Evolutionary conservation across 176 grass and related monocot genomes (phyloP), one percentile per base, ranked within the genome.

Genomic region (Bothriochloa decipiens): DNA sequence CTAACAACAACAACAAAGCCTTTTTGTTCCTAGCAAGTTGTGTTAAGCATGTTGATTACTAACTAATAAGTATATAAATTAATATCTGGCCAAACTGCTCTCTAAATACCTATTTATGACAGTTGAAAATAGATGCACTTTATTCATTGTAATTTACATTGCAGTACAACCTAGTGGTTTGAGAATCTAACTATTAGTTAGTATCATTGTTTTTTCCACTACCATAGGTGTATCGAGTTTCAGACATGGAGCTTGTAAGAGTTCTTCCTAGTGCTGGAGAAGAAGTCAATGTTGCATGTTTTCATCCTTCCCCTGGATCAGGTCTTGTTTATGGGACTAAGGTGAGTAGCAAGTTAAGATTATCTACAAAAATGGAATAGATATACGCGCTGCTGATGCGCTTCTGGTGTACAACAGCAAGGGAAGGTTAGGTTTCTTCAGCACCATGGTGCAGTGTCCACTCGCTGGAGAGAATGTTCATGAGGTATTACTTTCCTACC

Each of bases 361-460:
- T 43, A 68, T 49, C 55, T 73, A 49, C 22, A 66, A 53, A 46
- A 49, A 60, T 71, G 20, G 20, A 70, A 70, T 11, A 16, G 57
- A 80, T 79, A 57, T 68, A 23, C 82, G 46, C 58, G 25, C 72
- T 87, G 43, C 74, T 91, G 15, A 92, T 76, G 35, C 75, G 35
- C 79, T 79, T 70, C 73, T 89, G 52, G 47, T 75, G 45, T 77
- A 64, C 52, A 65, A 72, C 35, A 96, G 97, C 91, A 99, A 94
- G 97, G 97, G n/a, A 99, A 99, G 79, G 90, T 99, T 39, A 91
- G 97, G 84, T 96, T 99, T 76, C 88, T 99, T 76, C 91, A 94
- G 70, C 91, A 99, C 46, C 82, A 91, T 77, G 90, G 93, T 45
- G 75, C 78, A 81, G 89, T 76, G 28, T 88, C 60, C 72, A 81